phyloP scores from a whole-genome alignment of 306 rosid species.

The Fragaria ananassa region DNA sequence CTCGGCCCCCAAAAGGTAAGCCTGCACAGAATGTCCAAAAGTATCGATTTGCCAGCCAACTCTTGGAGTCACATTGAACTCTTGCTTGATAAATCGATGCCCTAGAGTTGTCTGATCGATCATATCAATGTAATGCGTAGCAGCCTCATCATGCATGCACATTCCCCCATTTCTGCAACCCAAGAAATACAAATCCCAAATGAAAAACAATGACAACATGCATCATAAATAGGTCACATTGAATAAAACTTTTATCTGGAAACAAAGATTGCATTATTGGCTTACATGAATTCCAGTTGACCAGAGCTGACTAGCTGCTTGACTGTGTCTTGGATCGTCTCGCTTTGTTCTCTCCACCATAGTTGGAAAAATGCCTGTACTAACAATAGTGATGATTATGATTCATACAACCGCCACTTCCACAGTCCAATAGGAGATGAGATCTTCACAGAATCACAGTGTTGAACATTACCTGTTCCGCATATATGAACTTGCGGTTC shows the following conservation, averaged over 20 bases:
- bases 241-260: not conserved
- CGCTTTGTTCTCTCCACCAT: slow-evolving; percentile 80
- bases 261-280: not conserved
- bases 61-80: slow-evolving; percentile 58
- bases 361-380: slow-evolving; percentile 73
- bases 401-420: too few species aligned
- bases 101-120: slow-evolving; percentile 94
- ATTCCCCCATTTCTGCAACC: slow-evolving; percentile 78
- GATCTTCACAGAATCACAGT: not conserved
- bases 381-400: not conserved
- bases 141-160: slow-evolving; percentile 94
- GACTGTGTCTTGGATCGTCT: slow-evolving; percentile 40
- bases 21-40: slow-evolving; percentile 83
- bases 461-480: slow-evolving; percentile 52
- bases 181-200: too few species aligned
- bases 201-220: not conserved
- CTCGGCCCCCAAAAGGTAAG: slow-evolving; percentile 74
- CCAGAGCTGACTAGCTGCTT: slow-evolving; percentile 62
- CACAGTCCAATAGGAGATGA: too few species aligned
- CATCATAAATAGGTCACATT: too few species aligned
- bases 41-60: slow-evolving; percentile 93
- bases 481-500: slow-evolving; percentile 80
- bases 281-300: slow-evolving; percentile 78
- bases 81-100: slow-evolving; percentile 62
- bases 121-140: slow-evolving; percentile 82